Evolutionary conservation across 2,329 filamentous ascomycete species (phyloP).

Genomic region (Colletotrichum navitas): DNA sequence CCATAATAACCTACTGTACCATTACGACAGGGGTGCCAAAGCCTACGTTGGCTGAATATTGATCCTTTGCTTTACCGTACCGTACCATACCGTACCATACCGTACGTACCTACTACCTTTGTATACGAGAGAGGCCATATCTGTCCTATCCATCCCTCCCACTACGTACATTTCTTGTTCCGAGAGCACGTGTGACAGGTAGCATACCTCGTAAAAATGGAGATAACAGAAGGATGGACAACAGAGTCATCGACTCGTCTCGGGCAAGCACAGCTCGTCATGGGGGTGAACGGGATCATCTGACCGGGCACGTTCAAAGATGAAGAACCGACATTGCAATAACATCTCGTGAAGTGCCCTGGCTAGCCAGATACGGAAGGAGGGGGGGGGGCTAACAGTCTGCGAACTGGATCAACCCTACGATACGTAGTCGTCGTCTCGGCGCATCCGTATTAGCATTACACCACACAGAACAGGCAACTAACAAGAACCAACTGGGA

Average conservation of each 20-base stretch:
- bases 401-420: background rate
- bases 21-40: background rate
- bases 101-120: background rate
- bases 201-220: background rate
- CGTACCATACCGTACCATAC: too few relatives aligned
- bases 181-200: constrained; percentile 27
- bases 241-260: constrained; percentile 7
- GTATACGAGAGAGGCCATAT: background rate
- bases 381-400: too few relatives aligned
- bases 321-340: constrained; percentile 16
- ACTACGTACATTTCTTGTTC: constrained; percentile 28
- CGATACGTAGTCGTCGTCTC: constrained; percentile 10
- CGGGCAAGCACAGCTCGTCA: constrained; percentile 6
- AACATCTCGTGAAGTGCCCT: constrained; percentile 18
- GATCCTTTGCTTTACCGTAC: constrained; percentile 11
- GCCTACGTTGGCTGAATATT: constrained; percentile 23
- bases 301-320: constrained; percentile 12
- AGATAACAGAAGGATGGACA: background rate
- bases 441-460: constrained; percentile 2
- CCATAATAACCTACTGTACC: too few relatives aligned
- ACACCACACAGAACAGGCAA: background rate
- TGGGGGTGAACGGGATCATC: constrained; percentile 14
- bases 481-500: background rate
- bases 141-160: background rate
- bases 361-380: constrained; percentile 3